A percentile compares a stretch with the other conserved stretches of the same genome.
Conservation (phyloP, 2,329 filamentous ascomycete genomes). For the Camillea tinctor region DNA sequence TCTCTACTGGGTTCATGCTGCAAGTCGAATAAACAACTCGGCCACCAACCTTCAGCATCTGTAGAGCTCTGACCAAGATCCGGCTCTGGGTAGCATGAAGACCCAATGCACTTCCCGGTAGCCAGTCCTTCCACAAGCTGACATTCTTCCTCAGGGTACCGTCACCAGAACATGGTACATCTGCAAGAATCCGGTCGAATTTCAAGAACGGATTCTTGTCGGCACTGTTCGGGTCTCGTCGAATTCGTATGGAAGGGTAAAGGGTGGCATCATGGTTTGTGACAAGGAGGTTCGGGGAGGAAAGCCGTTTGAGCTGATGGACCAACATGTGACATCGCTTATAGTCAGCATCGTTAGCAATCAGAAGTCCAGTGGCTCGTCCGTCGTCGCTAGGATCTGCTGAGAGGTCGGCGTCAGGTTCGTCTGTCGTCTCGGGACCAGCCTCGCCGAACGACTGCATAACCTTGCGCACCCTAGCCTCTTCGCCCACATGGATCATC, state of each 20-base stretch:
- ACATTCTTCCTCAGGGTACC: constrained; percentile 92
- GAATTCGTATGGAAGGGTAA: constrained; percentile 89
- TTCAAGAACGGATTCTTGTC: constrained; percentile 74
- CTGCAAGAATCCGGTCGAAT: constrained; percentile 93
- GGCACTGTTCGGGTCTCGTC: constrained; percentile 53
- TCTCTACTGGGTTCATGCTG: constrained; percentile 98
- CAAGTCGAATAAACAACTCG: constrained; percentile 97
- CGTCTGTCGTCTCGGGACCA: constrained; percentile 28
- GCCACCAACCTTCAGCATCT: constrained; percentile 94
- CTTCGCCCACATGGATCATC: constrained; percentile 89
- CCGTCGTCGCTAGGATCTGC: constrained; percentile 71
- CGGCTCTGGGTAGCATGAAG: constrained; percentile 83
- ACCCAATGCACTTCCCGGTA: constrained; percentile 80
- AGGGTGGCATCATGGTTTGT: constrained; percentile 97
- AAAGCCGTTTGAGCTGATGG: constrained; percentile 95
- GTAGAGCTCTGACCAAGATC: constrained; percentile 86
- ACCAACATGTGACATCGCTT: constrained; percentile 96
- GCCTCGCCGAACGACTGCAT: constrained; percentile 55
- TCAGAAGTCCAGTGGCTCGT: constrained; percentile 83
- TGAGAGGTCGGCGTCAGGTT: constrained; percentile 55
- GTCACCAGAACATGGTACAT: constrained; percentile 96
- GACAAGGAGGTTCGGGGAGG: constrained; percentile 93
- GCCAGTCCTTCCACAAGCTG: constrained; percentile 95
- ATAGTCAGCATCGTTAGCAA: constrained; percentile 96
- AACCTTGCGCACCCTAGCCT: constrained; percentile 75